Base-by-base conservation (phyloP, 2,329 filamentous ascomycete species). In the Nectriaceae sp. region DNA sequence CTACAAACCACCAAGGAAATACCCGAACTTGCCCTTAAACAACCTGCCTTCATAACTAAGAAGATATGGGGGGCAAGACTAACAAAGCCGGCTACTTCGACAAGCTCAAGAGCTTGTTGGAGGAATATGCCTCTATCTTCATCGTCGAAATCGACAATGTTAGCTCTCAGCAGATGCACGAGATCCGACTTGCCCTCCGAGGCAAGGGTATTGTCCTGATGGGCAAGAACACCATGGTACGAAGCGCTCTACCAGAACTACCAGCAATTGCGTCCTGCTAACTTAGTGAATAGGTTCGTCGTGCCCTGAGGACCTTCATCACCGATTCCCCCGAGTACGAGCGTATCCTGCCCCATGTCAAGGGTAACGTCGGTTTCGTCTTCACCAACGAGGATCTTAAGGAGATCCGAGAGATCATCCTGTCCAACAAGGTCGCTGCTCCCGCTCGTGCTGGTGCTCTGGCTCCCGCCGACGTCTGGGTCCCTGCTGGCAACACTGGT, bases 111-210 rank as follows among this genome's bases (percentile, higher is more conserved):
- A 76, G 76, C 77, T 86, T 97, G 75, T 88, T 99, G 75, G 90
- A 97, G 82, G 87, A 91, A 75, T 97, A 95, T 88, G 85, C 85
- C 76, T 93, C 89, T 71, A 89, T 97, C 82, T 97, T 99, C 90
- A 92, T 99, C 76, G 92, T 96, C 76, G 72, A 85, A 72, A 88
- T 93, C 73, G 90, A 97, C 90, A 99, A 97, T 99, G 94, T 99
- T 86, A 90, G 88, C 77, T 99, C 94, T 66, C 94, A 99, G 87
- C 95, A 99, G 87, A 99, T 99, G 95, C 94, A 99, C 90, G 94
- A 99, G 86, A 97, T 99, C 77, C 89, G 94, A 75, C 79, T 87
- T 70, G 78, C 90, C 69, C 89, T 99, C 75, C 92, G 94, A 75
- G 88, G 87, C 57, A 79, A 96, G 77, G 92, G 85, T 78, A 89